phyloP scores from a whole-genome alignment of 495 filamentous ascomycete species.

The Pseudoneurospora amorphoporcata region DNA sequence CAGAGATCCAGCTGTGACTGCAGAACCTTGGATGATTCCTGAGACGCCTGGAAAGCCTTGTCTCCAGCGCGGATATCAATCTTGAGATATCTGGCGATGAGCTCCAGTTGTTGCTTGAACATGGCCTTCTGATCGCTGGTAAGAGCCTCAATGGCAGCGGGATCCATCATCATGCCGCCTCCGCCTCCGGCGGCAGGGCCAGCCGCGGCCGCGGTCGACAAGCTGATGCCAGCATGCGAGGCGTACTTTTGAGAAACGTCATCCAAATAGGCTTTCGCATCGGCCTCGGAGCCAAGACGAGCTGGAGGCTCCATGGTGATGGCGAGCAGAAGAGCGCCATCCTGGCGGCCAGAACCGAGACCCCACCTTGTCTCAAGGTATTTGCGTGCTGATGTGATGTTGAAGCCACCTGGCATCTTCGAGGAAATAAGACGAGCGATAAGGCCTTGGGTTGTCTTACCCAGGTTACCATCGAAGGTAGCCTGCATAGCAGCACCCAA shows the following conservation, averaged over 20 bases:
- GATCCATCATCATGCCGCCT: slow-evolving; percentile 97
- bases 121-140: slow-evolving; percentile 91
- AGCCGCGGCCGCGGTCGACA: slow-evolving; percentile 61
- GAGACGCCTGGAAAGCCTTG: slow-evolving; percentile 75
- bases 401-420: slow-evolving; percentile 99
- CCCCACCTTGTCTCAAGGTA: slow-evolving; percentile 94
- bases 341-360: slow-evolving; percentile 75
- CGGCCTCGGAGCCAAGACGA: slow-evolving; percentile 77
- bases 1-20: slow-evolving; percentile 92
- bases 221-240: slow-evolving; percentile 67
- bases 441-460: slow-evolving; percentile 90
- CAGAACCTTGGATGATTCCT: slow-evolving; percentile 73
- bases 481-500: slow-evolving; percentile 91
- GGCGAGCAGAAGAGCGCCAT: slow-evolving; percentile 78
- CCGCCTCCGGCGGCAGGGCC: slow-evolving; percentile 64
- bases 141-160: slow-evolving; percentile 88
- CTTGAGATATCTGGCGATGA: slow-evolving; percentile 91
- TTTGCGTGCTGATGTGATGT: slow-evolving; percentile 89
- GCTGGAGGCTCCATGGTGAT: slow-evolving; percentile 86
- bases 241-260: slow-evolving; percentile 86
- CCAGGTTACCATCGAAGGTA: slow-evolving; percentile 94
- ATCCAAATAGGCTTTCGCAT: slow-evolving; percentile 87
- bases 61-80: slow-evolving; percentile 92
- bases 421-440: slow-evolving; percentile 92
- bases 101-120: slow-evolving; percentile 95